Evolutionary conservation across 164 flowering plant species (phyloP).

Genomic region (Nymphaea colorata): DNA sequence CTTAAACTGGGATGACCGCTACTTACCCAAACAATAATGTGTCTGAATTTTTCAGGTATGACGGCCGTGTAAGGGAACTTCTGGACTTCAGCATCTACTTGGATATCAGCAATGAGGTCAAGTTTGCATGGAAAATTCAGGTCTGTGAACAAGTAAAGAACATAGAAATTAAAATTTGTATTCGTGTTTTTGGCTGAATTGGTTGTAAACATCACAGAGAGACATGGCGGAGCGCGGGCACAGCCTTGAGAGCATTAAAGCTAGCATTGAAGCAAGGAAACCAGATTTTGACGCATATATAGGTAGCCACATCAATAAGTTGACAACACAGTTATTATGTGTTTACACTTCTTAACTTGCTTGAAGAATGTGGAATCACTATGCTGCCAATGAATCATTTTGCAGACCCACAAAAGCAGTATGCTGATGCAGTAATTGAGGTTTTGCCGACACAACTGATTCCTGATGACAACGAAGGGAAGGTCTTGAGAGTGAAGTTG

Average conservation of each 20-base stretch:
- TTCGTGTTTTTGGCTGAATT: neutral
- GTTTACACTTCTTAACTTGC: neutral
- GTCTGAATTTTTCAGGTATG: constrained; percentile 37
- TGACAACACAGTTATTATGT: neutral
- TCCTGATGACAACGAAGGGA: constrained; percentile 85
- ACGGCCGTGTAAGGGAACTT: constrained; percentile 78
- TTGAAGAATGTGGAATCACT: neutral
- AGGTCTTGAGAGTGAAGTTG: constrained; percentile 74
- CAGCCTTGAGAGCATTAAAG: constrained; percentile 95
- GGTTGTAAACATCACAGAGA: constrained; percentile 34
- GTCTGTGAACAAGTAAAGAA: constrained; percentile 16
- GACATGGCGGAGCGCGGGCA: constrained; percentile 99
- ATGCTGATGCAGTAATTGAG: constrained; percentile 95
- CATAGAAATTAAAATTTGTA: too few relatives aligned
- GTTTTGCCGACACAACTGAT: constrained; percentile 90
- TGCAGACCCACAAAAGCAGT: constrained; percentile 94
- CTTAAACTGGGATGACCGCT: too few relatives aligned
- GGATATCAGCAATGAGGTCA: constrained; percentile 96
- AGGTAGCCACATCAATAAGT: constrained; percentile 29
- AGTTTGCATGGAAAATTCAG: constrained; percentile 99
- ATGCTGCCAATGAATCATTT: constrained; percentile 1
- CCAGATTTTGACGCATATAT: constrained; percentile 97
- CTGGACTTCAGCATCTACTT: constrained; percentile 98
- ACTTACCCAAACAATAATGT: too few relatives aligned
- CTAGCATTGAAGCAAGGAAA: constrained; percentile 95